phyloP scores from a whole-genome alignment of 768 basidiomycete species.

The Pisolithus sp. region DNA sequence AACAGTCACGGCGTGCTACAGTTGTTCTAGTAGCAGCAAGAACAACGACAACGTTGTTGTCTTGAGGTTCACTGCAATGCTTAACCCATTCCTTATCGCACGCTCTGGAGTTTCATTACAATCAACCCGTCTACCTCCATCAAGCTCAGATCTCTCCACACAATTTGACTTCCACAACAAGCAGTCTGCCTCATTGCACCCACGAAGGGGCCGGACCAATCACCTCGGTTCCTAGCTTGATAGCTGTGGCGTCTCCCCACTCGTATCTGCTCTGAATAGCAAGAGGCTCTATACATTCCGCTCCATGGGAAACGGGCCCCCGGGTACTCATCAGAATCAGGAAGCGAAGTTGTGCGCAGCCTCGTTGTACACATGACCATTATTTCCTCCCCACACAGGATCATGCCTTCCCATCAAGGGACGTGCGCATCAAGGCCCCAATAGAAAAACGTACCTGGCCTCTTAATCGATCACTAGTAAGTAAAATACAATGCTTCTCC shows the following conservation, averaged over 20 bases:
- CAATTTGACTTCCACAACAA: conserved; percentile 10
- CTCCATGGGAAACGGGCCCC: no score
- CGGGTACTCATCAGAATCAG: no score
- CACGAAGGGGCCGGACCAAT: neutral
- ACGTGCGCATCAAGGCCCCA: no score
- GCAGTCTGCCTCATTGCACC: conserved; percentile 10
- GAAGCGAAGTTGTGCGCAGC: no score
- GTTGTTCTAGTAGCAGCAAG: neutral
- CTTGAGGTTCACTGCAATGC: conserved; percentile 12
- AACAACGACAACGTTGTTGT: conserved; percentile 16
- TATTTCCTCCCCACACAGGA: no score
- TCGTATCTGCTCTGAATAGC: neutral
- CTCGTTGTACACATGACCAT: no score
- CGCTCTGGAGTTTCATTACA: conserved; percentile 1
- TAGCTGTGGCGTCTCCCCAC: neutral
- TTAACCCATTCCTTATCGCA: neutral
- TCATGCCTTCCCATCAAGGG: no score
- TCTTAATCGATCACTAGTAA: no score
- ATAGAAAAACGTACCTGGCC: no score
- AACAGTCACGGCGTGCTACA: conserved; percentile 6
- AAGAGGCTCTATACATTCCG: no score
- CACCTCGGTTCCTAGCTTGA: no score
- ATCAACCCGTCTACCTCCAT: neutral
- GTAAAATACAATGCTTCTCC: no score
- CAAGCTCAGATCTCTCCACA: conserved; percentile 8